These are phyloP conservation scores for Strobilomyces confusus DNA, from an alignment of 768 basidiomycete genomes.

Conservation along the genomic window DNA sequence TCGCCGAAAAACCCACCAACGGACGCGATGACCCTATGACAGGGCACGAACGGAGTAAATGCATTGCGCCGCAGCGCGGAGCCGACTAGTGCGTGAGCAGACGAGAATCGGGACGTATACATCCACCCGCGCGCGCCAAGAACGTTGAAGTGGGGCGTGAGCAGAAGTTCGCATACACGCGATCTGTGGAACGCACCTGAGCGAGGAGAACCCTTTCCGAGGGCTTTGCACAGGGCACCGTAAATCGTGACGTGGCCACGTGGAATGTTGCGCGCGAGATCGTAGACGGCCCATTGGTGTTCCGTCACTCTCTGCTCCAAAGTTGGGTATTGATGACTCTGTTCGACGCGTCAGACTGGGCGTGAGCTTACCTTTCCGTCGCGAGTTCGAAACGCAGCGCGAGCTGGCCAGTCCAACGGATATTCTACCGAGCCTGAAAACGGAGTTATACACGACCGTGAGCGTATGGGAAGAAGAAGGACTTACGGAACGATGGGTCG, in stretches of 20 bases:
- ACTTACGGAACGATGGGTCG: too few species aligned
- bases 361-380: conserved; percentile 24
- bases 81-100: conserved; percentile 41
- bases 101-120: neutral
- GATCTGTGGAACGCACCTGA: conserved; percentile 41
- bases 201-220: conserved; percentile 56
- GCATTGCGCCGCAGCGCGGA: conserved; percentile 61
- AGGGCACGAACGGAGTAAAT: conserved; percentile 64
- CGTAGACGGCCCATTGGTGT: conserved; percentile 61
- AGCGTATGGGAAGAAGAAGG: too few species aligned
- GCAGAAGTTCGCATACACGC: neutral
- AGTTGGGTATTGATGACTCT: neutral
- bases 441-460: neutral
- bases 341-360: neutral
- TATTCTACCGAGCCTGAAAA: conserved; percentile 9
- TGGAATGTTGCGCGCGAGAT: conserved; percentile 47
- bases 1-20: conserved; percentile 65
- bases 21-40: conserved; percentile 66
- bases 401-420: conserved; percentile 11
- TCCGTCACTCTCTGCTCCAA: conserved; percentile 42
- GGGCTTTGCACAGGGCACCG: conserved; percentile 45
- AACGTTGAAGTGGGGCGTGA: neutral
- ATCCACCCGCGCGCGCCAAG: neutral
- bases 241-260: conserved; percentile 53
- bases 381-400: conserved; percentile 22